Conservation (phyloP, 805 yeast species). For the Sugiyamaella mastotermitis region DNA sequence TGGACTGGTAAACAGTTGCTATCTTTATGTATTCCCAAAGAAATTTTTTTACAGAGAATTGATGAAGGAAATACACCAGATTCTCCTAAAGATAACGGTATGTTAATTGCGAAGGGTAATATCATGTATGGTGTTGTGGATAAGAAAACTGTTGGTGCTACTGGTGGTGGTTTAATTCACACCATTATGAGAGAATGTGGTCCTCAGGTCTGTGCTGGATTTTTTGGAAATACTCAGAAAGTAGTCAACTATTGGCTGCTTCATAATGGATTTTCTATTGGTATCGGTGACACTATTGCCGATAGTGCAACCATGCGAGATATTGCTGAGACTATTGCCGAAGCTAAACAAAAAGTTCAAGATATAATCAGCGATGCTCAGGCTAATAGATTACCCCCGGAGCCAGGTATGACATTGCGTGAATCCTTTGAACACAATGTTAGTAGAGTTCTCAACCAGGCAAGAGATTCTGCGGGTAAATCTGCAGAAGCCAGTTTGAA, state of each 20-base stretch:
- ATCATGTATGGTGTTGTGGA: constrained; percentile 97
- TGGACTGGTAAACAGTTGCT: constrained; percentile 97
- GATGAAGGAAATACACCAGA: constrained; percentile 81
- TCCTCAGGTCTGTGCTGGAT: constrained; percentile 77
- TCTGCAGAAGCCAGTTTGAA: constrained; percentile 95
- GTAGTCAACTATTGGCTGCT: constrained; percentile 95
- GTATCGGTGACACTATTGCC: constrained; percentile 99
- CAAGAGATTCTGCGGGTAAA: constrained; percentile 99
- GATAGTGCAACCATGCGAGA: constrained; percentile 94
- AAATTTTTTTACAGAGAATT: constrained; percentile 88
- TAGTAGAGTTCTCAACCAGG: constrained; percentile 89
- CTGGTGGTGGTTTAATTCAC: constrained; percentile 96
- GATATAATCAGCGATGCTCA: constrained; percentile 92
- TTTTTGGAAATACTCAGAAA: constrained; percentile 89
- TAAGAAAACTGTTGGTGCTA: constrained; percentile 96
- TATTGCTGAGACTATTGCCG: constrained; percentile 87
- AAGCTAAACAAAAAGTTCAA: constrained; percentile 91
- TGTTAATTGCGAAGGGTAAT: constrained; percentile 93
- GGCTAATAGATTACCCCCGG: constrained; percentile 79
- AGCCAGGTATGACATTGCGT: constrained; percentile 99
- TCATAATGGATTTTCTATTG: constrained; percentile 96
- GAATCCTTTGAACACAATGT: constrained; percentile 98
- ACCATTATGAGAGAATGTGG: constrained; percentile 98
- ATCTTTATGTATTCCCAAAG: constrained; percentile 90
- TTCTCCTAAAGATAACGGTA: constrained; percentile 90